Percentiles rank a stretch among this genome's conserved stretches.
Evolutionary conservation across 768 basidiomycete genomes (phyloP).

Genomic region (Rhizopogon sp.): DNA sequence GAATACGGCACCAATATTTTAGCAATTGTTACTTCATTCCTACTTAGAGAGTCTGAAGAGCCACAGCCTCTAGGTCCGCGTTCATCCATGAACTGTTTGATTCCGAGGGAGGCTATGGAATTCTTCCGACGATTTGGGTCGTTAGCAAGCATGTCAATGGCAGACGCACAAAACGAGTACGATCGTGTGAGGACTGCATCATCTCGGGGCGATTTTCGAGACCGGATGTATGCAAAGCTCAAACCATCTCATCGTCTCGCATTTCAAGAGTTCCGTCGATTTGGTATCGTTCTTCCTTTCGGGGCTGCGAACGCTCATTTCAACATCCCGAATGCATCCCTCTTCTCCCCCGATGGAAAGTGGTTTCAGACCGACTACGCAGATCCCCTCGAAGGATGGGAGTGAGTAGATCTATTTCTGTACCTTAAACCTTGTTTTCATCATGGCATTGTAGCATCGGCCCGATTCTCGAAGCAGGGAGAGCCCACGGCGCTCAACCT

Average conservation of each 20-base stretch:
- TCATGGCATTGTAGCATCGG: constrained; percentile 26
- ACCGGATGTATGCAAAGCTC: constrained; percentile 35
- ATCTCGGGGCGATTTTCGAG: constrained; percentile 34
- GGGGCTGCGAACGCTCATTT: constrained; percentile 38
- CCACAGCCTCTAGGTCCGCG: constrained; percentile 5
- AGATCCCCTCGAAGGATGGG: constrained; percentile 49
- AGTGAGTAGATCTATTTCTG: constrained; percentile 26
- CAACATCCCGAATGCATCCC: constrained; percentile 37
- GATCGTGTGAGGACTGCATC: constrained; percentile 30
- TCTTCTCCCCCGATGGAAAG: constrained; percentile 39
- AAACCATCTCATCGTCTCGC: constrained; percentile 42
- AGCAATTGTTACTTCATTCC: constrained; percentile 12
- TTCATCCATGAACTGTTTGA: constrained; percentile 14
- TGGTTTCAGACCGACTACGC: constrained; percentile 39
- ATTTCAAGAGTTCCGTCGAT: constrained; percentile 32
- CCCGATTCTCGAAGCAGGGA: constrained; percentile 33
- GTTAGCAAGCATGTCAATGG: constrained; percentile 7
- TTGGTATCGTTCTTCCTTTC: constrained; percentile 45
- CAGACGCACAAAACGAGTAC: constrained; percentile 28
- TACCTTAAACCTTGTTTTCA: neutral
- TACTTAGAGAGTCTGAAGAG: constrained; percentile 2
- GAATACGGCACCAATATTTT: constrained; percentile 23
- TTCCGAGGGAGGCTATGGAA: constrained; percentile 3
- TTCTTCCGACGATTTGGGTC: neutral
- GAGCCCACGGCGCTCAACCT: constrained; percentile 29